phyloP scores from a whole-genome alignment of 176 grass and related monocot species.

The Thalia dealbata region DNA sequence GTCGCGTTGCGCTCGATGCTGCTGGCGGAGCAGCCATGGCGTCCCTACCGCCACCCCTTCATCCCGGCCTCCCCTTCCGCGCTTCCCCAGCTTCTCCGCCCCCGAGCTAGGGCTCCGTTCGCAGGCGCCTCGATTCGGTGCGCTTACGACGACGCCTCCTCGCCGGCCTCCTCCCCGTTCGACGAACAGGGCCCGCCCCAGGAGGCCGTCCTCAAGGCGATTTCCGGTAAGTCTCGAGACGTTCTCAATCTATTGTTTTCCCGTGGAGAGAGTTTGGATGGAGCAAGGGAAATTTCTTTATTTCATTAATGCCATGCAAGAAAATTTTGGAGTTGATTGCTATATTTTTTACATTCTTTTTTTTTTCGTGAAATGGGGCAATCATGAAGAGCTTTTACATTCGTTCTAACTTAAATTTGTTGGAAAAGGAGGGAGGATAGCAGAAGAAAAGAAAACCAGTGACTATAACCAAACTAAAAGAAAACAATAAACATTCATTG shows the following conservation, averaged over 20 bases:
- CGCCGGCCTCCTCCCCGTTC: not conserved
- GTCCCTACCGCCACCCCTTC: not conserved
- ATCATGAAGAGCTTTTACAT: too few species aligned
- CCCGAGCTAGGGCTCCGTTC: not conserved
- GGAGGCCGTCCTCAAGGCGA: conserved; percentile 62
- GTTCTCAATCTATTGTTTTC: not conserved
- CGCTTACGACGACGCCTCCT: not conserved
- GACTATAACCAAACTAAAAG: too few species aligned
- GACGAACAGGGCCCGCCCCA: conserved; percentile 50
- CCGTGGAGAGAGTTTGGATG: not conserved
- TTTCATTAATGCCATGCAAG: too few species aligned
- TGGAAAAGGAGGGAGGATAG: too few species aligned
- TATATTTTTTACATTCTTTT: too few species aligned
- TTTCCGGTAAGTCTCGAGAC: conserved; percentile 34
- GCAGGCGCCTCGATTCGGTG: not conserved
- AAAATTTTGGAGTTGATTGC: too few species aligned
- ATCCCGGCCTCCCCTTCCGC: not conserved
- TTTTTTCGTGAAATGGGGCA: too few species aligned
- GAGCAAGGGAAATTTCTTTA: not conserved
- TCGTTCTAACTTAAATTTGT: too few species aligned
- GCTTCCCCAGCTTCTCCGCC: not conserved
- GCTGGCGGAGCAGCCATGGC: conserved; percentile 9
- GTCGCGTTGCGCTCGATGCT: not conserved
- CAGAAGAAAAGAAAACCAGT: too few species aligned
- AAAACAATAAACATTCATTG: too few species aligned